Conservation (phyloP, 2,329 filamentous ascomycete genomes). For the Pseudogymnoascus sp. region DNA sequence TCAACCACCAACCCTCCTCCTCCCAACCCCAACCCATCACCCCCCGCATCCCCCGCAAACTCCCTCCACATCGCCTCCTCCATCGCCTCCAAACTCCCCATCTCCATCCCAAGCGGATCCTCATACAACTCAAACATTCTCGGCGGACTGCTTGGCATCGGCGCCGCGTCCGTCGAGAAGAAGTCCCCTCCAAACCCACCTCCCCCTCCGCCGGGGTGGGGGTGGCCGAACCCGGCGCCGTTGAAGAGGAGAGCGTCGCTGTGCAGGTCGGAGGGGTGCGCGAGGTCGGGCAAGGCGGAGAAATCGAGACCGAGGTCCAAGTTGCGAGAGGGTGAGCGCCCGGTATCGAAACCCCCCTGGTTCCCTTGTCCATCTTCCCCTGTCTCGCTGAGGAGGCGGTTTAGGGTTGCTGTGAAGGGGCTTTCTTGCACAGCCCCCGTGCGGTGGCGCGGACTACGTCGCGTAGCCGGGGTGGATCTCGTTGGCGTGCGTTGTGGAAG, state of each 20-base stretch:
- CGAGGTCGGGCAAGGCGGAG: conserved; percentile 26
- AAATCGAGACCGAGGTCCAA: conserved; percentile 25
- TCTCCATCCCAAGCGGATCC: conserved; percentile 19
- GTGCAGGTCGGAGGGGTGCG: conserved; percentile 14
- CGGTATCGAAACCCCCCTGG: conserved; percentile 10
- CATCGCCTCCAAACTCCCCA: conserved; percentile 13
- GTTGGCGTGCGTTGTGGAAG: conserved; percentile 22
- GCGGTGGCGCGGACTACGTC: conserved; percentile 23
- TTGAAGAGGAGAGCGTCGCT: conserved; percentile 19
- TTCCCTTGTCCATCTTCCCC: conserved; percentile 16
- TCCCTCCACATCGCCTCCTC: conserved; percentile 20
- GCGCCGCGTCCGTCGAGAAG: conserved; percentile 32
- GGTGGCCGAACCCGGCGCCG: conserved; percentile 14
- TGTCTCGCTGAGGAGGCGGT: conserved; percentile 24
- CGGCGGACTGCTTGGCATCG: conserved; percentile 38
- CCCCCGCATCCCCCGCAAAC: conserved; percentile 7
- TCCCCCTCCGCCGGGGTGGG: conserved; percentile 17
- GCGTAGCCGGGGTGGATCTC: conserved; percentile 18
- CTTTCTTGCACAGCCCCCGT: conserved; percentile 23
- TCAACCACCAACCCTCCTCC: conserved; percentile 10
- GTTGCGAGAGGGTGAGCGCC: conserved; percentile 19
- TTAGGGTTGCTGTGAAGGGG: conserved; percentile 28
- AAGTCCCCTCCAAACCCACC: conserved; percentile 24
- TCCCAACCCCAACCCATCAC: conserved; percentile 14
- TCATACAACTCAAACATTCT: conserved; percentile 28